These are phyloP conservation scores for Chaetomidium leptoderma DNA, from an alignment of 495 filamentous ascomycete species.

Conservation along the genomic window DNA sequence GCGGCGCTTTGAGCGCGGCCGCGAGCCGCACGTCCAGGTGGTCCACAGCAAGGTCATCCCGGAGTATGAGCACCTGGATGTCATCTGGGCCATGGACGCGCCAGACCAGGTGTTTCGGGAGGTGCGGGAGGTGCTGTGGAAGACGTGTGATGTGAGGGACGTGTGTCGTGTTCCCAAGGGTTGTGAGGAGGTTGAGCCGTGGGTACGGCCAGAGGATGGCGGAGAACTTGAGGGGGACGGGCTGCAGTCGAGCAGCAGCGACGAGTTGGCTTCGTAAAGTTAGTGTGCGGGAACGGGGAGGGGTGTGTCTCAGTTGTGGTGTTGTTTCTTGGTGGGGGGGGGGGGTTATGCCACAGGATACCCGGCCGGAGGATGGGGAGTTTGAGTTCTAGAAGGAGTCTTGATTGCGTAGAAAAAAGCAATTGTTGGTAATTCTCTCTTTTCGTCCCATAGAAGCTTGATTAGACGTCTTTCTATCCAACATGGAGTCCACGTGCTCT, in stretches of 20 bases:
- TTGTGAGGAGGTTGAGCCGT: conserved; percentile 49
- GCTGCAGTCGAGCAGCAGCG: conserved; percentile 29
- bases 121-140: conserved; percentile 80
- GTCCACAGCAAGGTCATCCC: conserved; percentile 81
- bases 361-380: too few species aligned
- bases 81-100: conserved; percentile 91
- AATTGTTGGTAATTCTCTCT: too few species aligned
- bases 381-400: too few species aligned
- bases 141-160: conserved; percentile 53
- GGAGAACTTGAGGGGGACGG: conserved; percentile 15
- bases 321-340: not conserved
- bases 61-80: conserved; percentile 93
- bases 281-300: too few species aligned
- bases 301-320: not conserved
- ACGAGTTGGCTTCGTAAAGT: conserved; percentile 15
- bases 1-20: conserved; percentile 65
- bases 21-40: conserved; percentile 76
- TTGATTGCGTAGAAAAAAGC: too few species aligned
- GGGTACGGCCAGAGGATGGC: not conserved
- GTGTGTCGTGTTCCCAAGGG: conserved; percentile 60
- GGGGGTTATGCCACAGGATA: not conserved
- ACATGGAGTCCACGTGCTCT: too few species aligned
- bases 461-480: too few species aligned
- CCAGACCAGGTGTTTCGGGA: conserved; percentile 81
- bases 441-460: not conserved